phyloP scores from a whole-genome alignment of 2,329 filamentous ascomycete species.

The Pyricularia sp. region DNA sequence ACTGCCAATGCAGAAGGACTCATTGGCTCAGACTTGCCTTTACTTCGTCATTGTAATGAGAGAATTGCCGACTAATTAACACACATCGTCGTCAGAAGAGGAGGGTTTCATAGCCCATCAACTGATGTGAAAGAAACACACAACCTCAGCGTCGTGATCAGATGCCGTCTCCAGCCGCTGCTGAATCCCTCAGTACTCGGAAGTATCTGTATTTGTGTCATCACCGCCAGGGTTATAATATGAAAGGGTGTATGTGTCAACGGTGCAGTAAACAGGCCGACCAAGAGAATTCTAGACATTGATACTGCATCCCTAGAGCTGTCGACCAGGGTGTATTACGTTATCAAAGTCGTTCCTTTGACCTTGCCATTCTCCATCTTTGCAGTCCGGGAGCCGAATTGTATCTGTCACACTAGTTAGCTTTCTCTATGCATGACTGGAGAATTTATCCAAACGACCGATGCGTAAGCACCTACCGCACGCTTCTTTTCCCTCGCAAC shows the following conservation, averaged over 20 bases:
- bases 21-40: slow-evolving; percentile 28
- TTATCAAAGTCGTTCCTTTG: slow-evolving; percentile 58
- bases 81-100: slow-evolving; percentile 10
- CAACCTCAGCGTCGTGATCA: slow-evolving; percentile 18
- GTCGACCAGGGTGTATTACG: slow-evolving; percentile 20
- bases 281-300: not conserved
- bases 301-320: not conserved
- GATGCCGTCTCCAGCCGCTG: slow-evolving; percentile 6
- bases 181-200: slow-evolving; percentile 40
- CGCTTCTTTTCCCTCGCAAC: slow-evolving; percentile 87
- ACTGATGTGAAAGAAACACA: slow-evolving; percentile 33
- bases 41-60: slow-evolving; percentile 22
- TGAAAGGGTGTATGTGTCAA: not conserved
- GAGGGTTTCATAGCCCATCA: slow-evolving; percentile 33
- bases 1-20: not conserved
- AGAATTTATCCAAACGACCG: not conserved
- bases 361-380: slow-evolving; percentile 67
- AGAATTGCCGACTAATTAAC: slow-evolving; percentile 14
- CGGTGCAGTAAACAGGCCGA: not conserved
- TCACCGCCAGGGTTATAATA: slow-evolving; percentile 40
- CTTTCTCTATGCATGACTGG: not conserved
- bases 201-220: slow-evolving; percentile 65
- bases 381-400: slow-evolving; percentile 73
- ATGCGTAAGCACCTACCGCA: slow-evolving; percentile 46
- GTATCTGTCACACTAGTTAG: slow-evolving; percentile 42